Base-by-base conservation (phyloP, 345 rosid genomes). In the Eucalyptus pauciflora region DNA sequence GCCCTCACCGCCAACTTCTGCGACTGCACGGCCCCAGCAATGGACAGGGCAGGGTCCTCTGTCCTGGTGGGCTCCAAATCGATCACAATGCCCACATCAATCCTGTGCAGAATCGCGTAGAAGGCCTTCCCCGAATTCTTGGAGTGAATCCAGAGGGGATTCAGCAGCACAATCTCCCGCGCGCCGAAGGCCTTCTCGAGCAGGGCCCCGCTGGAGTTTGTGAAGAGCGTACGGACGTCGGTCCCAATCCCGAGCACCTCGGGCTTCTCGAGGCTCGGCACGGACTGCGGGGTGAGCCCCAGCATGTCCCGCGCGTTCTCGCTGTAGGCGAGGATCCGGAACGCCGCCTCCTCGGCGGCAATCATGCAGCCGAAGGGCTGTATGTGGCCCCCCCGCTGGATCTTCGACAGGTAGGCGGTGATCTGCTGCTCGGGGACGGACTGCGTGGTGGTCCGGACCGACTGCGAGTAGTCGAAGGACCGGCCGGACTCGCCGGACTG, bases 1-100 rank as follows among this genome's bases (percentile, higher is more conserved):
- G 99, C 99, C 10, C 99, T 96, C 58, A 98, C 98, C 0, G 98
- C 99, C 48, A 98, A 92, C 89, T 98, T 98, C 94, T 98, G 99
- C 6, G 99, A 97, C 90, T 98, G 99, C 24, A 97, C 99, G 1
- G 99, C 99, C 85, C 99, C 99, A 1, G 99, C 99, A 69, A 98
- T 96, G 0, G 99, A 98, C 89, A 97, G 91, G 31, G 99, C 99
- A 16, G 99, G 99, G 87, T 98, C 99, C 90, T 96, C 97, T 2
- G 98, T 93, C 92, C 98, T 95, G 29, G 99, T 97, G 80, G 99
- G 99, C 88, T 98, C 99, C 89, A 98, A 94, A 94, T 98, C 99
- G 87, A 98, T 95, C 83, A 98, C 99, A 86, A 97, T 94, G 24
- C 99, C 99, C 37, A 98, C 99, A 92, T 98, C 99, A 86, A 97